A percentile compares a stretch with the other conserved stretches of the same genome.
Evolutionary conservation across 768 basidiomycete genomes (phyloP).

Genomic region (Macrolepiota albuminosa): DNA sequence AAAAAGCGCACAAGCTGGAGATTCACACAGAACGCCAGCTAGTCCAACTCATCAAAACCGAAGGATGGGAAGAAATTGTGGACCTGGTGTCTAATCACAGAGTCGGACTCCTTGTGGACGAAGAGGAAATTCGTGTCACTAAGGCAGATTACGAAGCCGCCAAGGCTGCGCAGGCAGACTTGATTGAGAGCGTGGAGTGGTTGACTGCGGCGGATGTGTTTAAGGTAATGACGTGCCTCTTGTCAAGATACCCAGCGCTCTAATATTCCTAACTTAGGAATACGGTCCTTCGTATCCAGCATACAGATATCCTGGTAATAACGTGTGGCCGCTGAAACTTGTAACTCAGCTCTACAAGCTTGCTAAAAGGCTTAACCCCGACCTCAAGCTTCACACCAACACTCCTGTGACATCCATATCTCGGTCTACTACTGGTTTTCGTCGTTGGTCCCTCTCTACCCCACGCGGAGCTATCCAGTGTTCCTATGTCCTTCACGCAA

Average conservation of each 20-base stretch:
- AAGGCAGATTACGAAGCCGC: slow-evolving; percentile 51
- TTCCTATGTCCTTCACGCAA: slow-evolving; percentile 74
- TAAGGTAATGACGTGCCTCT: slow-evolving; percentile 30
- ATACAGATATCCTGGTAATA: slow-evolving; percentile 48
- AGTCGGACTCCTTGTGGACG: slow-evolving; percentile 42
- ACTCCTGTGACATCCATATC: slow-evolving; percentile 59
- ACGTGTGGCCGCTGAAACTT: slow-evolving; percentile 80
- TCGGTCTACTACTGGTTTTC: slow-evolving; percentile 11
- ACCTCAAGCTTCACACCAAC: slow-evolving; percentile 62
- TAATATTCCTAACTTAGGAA: slow-evolving; percentile 17
- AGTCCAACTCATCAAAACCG: slow-evolving; percentile 39
- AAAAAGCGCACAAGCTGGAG: slow-evolving; percentile 52
- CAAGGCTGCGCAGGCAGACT: slow-evolving; percentile 41
- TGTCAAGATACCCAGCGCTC: not conserved
- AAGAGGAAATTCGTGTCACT: slow-evolving; percentile 34
- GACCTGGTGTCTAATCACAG: slow-evolving; percentile 62
- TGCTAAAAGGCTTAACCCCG: slow-evolving; percentile 23
- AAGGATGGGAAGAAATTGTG: slow-evolving; percentile 42
- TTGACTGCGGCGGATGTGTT: slow-evolving; percentile 42
- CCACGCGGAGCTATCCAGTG: slow-evolving; percentile 61
- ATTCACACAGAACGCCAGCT: slow-evolving; percentile 46
- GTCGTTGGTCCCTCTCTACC: slow-evolving; percentile 54
- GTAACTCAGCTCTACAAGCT: slow-evolving; percentile 59
- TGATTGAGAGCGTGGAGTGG: slow-evolving; percentile 39
- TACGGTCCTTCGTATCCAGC: slow-evolving; percentile 50